Evolutionary conservation across 805 yeast species (phyloP), one percentile per base, ranked within the genome.

Genomic region (Cyberlindnera mycetangii): DNA sequence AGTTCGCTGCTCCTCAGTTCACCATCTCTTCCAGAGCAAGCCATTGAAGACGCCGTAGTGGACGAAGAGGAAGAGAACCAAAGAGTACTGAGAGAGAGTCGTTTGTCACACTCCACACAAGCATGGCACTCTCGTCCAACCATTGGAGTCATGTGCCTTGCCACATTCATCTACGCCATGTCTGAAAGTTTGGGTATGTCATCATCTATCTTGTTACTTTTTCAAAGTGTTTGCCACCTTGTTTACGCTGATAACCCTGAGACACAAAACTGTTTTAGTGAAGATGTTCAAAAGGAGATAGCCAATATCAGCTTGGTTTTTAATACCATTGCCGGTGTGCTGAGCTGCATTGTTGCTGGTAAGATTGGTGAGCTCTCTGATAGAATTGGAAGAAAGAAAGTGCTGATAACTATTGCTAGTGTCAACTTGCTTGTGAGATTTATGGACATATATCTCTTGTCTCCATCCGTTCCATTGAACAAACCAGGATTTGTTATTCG

Each of bases 281-380:
- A 67, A 0, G 46, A 53, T 17, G 74, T 77, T 2, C 82, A 78
- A 54, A 60, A 56, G 20, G 47, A 58, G 25, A 65, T 75, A 19
- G 78, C 87, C 3, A 61, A 67, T 34, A 62, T 83, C 34, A 76
- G 76, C 43, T 72, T 82, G 40, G 64, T 69, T 45, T 53, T 57
- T 16, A 60, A 68, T 34, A 50, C 81, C 6, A 44, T 71, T 2
- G 54, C 65, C 5, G 81, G 81, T 0, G 44, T 74, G 0, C 57
- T 77, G 3, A 69, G 74, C 22, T 68, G 79, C 19, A 44, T 81
- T 1, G 74, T 80, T n/a, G 65, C 80, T 45, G 83, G 85, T 1
- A 80, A 79, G 51, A 62, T 84, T 44, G 84, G 89, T 2, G 76
- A 78, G 41, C 56, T 78, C 12, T 78, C 86, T 17, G 93, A 85